Percentiles rank a stretch among this genome's conserved stretches.
Conservation (phyloP, 305 asterid species). For the Plantago coronopus region DNA sequence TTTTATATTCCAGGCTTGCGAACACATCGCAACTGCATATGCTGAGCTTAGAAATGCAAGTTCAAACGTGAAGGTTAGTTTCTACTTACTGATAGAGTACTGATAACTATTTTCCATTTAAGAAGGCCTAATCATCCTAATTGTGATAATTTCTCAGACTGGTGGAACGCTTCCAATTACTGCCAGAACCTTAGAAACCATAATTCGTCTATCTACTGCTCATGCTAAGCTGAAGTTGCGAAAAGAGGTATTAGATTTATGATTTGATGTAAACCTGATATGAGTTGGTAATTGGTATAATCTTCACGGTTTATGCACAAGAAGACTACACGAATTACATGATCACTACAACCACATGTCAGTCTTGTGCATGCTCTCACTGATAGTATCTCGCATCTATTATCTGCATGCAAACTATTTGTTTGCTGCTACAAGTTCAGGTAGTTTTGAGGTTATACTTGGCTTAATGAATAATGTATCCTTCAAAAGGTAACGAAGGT, state of each 20-base stretch:
- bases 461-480: slow-evolving; percentile 16
- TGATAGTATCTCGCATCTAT: slow-evolving; percentile 2
- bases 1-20: slow-evolving; percentile 65
- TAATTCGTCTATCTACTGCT: slow-evolving; percentile 92
- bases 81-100: slow-evolving; percentile 16
- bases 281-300: too few relatives aligned
- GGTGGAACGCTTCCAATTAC: slow-evolving; percentile 98
- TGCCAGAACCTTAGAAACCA: slow-evolving; percentile 94
- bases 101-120: slow-evolving; percentile 7
- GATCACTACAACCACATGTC: too few relatives aligned
- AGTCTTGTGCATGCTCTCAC: too few relatives aligned
- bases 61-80: slow-evolving; percentile 69
- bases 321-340: too few relatives aligned
- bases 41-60: slow-evolving; percentile 92
- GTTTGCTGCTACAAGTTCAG: not conserved
- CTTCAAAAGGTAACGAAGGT: slow-evolving; percentile 61
- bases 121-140: slow-evolving; percentile 13
- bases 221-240: slow-evolving; percentile 91
- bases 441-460: slow-evolving; percentile 12
- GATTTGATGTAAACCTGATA: not conserved
- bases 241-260: slow-evolving; percentile 56
- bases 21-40: slow-evolving; percentile 86
- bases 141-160: slow-evolving; percentile 38
- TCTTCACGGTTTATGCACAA: not conserved
- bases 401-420: not conserved